Conservation (phyloP, 2,329 filamentous ascomycete genomes). For the Epichloe bromicola region DNA sequence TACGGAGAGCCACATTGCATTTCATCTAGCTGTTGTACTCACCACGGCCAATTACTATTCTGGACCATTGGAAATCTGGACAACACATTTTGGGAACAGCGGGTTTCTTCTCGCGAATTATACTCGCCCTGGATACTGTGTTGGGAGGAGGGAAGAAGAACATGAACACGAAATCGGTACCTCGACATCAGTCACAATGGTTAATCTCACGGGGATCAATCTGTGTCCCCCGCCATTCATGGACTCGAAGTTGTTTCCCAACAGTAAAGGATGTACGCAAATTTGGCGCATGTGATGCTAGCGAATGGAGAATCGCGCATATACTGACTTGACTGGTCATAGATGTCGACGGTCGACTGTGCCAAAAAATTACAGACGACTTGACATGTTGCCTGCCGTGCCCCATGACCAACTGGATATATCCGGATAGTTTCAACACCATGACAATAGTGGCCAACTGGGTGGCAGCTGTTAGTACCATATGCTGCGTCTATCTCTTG, state of each 20-base stretch:
- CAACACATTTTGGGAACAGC: neutral
- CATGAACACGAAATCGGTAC: neutral
- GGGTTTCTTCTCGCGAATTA: neutral
- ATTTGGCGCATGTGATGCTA: constrained; percentile 3
- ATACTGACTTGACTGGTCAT: constrained; percentile 1
- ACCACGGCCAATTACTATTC: neutral
- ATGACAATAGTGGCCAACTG: constrained; percentile 62
- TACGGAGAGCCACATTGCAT: neutral
- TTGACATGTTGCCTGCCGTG: constrained; percentile 79
- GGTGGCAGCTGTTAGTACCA: constrained; percentile 62
- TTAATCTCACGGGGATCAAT: constrained; percentile 26
- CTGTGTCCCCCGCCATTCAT: constrained; percentile 58
- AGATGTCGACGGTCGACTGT: constrained; percentile 46
- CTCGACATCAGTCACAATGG: constrained; percentile 12
- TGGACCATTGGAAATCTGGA: neutral
- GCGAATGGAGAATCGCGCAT: neutral
- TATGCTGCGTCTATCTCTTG: constrained; percentile 63
- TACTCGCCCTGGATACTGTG: neutral
- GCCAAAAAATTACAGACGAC: constrained; percentile 33
- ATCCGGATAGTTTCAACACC: constrained; percentile 44
- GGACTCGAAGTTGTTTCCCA: constrained; percentile 46
- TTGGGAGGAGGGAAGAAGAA: neutral
- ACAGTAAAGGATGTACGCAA: constrained; percentile 49
- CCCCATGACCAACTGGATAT: constrained; percentile 68
- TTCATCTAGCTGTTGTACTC: neutral